Evolutionary conservation across 192 early-diverging fungal species (phyloP).

Genomic region (Linnemannia elongata): DNA sequence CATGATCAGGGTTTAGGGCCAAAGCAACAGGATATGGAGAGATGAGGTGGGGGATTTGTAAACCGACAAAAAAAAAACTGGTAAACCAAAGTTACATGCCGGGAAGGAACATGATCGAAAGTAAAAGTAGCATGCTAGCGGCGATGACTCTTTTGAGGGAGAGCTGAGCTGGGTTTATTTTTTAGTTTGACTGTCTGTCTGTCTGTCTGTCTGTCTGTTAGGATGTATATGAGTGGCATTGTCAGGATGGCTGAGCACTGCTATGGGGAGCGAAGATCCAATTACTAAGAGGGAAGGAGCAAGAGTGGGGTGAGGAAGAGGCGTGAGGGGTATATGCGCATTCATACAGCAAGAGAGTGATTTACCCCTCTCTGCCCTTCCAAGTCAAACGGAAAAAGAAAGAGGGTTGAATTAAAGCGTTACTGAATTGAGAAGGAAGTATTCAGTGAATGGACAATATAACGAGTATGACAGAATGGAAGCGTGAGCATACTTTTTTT

Average conservation of each 20-base stretch:
- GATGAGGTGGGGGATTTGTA: neutral
- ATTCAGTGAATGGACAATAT: neutral
- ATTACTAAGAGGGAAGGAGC: neutral
- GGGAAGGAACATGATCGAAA: neutral
- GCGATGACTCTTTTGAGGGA: neutral
- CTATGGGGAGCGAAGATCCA: slow-evolving; percentile 1
- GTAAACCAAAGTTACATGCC: neutral
- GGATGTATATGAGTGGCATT: neutral
- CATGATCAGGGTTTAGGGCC: slow-evolving; percentile 2
- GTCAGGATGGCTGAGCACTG: neutral
- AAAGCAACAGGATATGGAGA: neutral
- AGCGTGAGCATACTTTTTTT: too few relatives aligned
- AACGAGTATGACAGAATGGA: slow-evolving; percentile 1
- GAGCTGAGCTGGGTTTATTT: neutral
- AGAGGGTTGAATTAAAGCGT: neutral
- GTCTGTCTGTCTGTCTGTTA: too few relatives aligned
- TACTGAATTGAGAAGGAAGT: neutral
- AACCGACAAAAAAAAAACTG: neutral
- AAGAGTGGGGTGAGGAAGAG: too few relatives aligned
- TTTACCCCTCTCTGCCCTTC: neutral
- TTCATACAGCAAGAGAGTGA: neutral
- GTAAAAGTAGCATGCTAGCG: neutral
- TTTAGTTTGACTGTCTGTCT: neutral
- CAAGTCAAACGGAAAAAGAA: neutral
- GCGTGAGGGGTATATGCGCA: neutral